Base-by-base conservation (phyloP, 768 basidiomycete species). In the Boletus pseudo-olivaceus region DNA sequence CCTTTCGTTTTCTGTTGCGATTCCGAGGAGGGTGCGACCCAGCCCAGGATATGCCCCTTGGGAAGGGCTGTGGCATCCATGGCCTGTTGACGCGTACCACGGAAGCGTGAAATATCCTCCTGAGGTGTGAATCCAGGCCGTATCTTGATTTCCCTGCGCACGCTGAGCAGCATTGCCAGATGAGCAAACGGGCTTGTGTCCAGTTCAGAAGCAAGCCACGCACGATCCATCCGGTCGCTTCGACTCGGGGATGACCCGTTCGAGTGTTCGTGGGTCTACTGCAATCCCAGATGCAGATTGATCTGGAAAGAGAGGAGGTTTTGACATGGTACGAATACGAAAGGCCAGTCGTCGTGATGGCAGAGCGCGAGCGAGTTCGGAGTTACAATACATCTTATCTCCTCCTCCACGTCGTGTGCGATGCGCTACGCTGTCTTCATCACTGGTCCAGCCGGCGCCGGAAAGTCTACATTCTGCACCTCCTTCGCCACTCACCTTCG, bases 361-460 rank as follows among this genome's bases (percentile, higher is more conserved):
- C 46, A 7, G 15, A 72, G 45, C n/a, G 19, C 26, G 32, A 32
- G 41, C 35, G 6, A n/a, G 38, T 53, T 59, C 68, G 62, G 68
- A 72, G 70, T 72, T 70, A 51, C 27, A 72, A 70, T 49, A 34
- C 42, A 55, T 56, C 60, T 62, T 59, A 52, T 57, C 54, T 57
- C 41, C 9, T 15, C 26, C 10, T 33, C 49, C 26, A 30, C 51
- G 11, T 57, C 60, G 23, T 45, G 9, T 8, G 9, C 48, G 27
- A 93, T 93, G 91, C 87, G 91, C 56, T 93, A 93, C 74, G 91
- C 91, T 7, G 86, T 93, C 29, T 80, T 93, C 43, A 82, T 93
- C 47, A 90, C 88, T 51, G 97, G 97, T n/a, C 97, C 97, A 45
- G 97, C 97, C 2, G 97, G 97, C 47, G 93, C 97, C 14, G 97